Evolutionary conservation across 441 rosid species (phyloP).

Genomic region (Raphanus hybrid): DNA sequence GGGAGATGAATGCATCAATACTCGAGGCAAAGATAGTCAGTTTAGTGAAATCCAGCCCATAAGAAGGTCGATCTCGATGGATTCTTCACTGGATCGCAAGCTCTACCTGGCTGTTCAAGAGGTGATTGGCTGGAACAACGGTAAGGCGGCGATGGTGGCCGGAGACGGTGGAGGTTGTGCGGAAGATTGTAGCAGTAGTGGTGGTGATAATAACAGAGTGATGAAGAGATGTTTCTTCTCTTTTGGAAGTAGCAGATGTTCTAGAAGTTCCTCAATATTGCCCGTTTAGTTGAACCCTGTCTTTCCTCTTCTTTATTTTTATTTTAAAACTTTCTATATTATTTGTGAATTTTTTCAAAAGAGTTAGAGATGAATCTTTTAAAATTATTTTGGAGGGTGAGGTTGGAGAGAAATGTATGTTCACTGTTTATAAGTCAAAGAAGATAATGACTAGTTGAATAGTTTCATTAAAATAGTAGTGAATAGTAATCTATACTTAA

Average conservation of each 20-base stretch:
- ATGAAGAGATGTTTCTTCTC: slow-evolving; percentile 55
- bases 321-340: neutral
- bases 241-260: slow-evolving; percentile 51
- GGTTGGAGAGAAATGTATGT: slow-evolving; percentile 5
- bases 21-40: slow-evolving; percentile 53
- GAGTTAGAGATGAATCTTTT: neutral
- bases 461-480: neutral
- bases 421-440: slow-evolving; percentile 24
- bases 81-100: slow-evolving; percentile 72
- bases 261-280: slow-evolving; percentile 55
- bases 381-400: slow-evolving; percentile 21
- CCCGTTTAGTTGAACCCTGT: slow-evolving; percentile 50
- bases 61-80: slow-evolving; percentile 74
- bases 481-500: neutral
- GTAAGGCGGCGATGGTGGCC: slow-evolving; percentile 21
- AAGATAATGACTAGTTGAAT: slow-evolving; percentile 15
- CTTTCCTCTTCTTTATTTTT: slow-evolving; percentile 7
- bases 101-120: slow-evolving; percentile 64
- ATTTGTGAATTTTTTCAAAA: neutral
- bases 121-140: slow-evolving; percentile 48
- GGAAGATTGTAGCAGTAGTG: slow-evolving; percentile 38
- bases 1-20: slow-evolving; percentile 70
- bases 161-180: slow-evolving; percentile 22
- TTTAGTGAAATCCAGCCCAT: slow-evolving; percentile 54
- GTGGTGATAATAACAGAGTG: slow-evolving; percentile 46